These are phyloP conservation scores for Rhizoctonia solani DNA, from an alignment of 1,284 basidiomycete species.

Conservation along the genomic window DNA sequence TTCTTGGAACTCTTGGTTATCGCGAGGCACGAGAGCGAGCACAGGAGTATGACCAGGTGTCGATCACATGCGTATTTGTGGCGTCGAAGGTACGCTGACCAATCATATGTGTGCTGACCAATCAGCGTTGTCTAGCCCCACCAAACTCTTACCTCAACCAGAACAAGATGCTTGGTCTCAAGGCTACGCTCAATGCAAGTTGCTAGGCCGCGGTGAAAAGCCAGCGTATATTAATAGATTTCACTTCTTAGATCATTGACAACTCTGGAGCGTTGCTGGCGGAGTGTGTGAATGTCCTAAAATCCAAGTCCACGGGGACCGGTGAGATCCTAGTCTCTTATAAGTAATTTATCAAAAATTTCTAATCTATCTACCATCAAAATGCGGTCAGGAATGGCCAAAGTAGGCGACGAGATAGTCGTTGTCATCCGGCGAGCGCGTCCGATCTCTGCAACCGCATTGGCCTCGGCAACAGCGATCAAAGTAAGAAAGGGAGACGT, in stretches of 20 bases:
- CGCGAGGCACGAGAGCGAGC: background rate
- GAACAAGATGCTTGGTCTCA: slow-evolving; percentile 84
- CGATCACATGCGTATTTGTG: slow-evolving; percentile 2
- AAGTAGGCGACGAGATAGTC: slow-evolving; percentile 93
- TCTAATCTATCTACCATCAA: no score
- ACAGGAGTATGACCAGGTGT: background rate
- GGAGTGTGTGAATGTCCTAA: slow-evolving; percentile 96
- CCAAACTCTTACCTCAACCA: background rate
- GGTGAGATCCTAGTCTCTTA: slow-evolving; percentile 48
- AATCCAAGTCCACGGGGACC: slow-evolving; percentile 87
- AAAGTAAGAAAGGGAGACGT: slow-evolving; percentile 94
- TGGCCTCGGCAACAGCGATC: slow-evolving; percentile 60
- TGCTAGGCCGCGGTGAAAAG: background rate
- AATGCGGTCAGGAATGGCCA: slow-evolving; percentile 53
- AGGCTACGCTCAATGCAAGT: slow-evolving; percentile 81
- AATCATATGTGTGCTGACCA: no score
- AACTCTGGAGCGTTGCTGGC: slow-evolving; percentile 97
- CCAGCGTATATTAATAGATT: slow-evolving; percentile 7
- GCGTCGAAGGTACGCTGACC: background rate
- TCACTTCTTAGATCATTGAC: slow-evolving; percentile 78
- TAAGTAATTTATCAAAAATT: background rate
- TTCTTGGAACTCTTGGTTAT: slow-evolving; percentile 7
- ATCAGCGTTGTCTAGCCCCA: no score
- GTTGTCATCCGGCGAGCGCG: slow-evolving; percentile 94
- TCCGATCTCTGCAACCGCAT: slow-evolving; percentile 59